Evolutionary conservation across 2,329 filamentous ascomycete genomes (phyloP).

Genomic region (Clonostachys rhizophaga): DNA sequence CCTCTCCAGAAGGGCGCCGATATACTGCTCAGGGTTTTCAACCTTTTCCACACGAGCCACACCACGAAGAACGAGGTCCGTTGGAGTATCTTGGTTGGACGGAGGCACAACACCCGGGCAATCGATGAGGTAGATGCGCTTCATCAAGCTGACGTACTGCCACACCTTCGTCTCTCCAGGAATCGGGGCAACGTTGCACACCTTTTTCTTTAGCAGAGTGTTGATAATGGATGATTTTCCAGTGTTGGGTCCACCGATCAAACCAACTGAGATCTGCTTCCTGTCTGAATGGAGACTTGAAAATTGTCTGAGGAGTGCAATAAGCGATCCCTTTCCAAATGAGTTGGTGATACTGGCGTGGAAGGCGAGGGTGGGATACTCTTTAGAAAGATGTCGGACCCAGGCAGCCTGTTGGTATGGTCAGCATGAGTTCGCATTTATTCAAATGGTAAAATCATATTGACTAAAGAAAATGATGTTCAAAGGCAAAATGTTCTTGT

Average conservation of each 20-base stretch:
- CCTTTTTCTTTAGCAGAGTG: constrained; percentile 88
- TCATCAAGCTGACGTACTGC: constrained; percentile 97
- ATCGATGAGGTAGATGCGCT: constrained; percentile 85
- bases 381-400: constrained; percentile 84
- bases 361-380: constrained; percentile 91
- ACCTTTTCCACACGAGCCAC: constrained; percentile 95
- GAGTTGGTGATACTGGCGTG: constrained; percentile 93
- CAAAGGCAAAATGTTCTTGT: constrained; percentile 62
- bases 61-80: constrained; percentile 84
- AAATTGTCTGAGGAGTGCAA: constrained; percentile 89
- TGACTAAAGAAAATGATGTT: constrained; percentile 10
- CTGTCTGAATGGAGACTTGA: constrained; percentile 82
- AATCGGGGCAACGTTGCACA: constrained; percentile 89
- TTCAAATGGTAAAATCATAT: constrained; percentile 1
- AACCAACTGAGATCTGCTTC: constrained; percentile 90
- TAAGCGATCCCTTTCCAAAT: constrained; percentile 93
- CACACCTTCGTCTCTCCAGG: constrained; percentile 97
- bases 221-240: constrained; percentile 98
- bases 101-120: constrained; percentile 96
- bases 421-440: constrained; percentile 5
- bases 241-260: constrained; percentile 77
- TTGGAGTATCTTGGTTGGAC: constrained; percentile 74
- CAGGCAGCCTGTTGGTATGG: constrained; percentile 69
- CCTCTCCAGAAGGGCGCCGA: constrained; percentile 72
- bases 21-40: constrained; percentile 93